A percentile compares a stretch with the other conserved stretches of the same genome.
phyloP scores from a whole-genome alignment of 495 filamentous ascomycete species.

The Penicillium cataractarum region DNA sequence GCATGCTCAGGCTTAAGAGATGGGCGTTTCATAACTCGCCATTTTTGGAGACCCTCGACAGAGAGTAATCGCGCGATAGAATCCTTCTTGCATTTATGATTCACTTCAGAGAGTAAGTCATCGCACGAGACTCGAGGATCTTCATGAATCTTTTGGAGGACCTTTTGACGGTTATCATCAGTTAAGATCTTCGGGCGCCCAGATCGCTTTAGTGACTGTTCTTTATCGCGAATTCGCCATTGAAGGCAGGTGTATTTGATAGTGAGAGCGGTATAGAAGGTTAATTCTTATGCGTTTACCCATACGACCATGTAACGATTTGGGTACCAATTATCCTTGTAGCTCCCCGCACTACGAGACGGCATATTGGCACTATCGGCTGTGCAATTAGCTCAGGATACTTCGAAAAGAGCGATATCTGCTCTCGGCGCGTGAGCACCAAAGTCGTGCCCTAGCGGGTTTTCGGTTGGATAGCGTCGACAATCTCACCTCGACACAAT shows the following conservation, averaged over 20 bases:
- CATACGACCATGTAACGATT: too few relatives aligned
- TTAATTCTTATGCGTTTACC: too few relatives aligned
- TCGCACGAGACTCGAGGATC: not conserved
- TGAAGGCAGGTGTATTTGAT: not conserved
- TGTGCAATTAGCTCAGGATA: too few relatives aligned
- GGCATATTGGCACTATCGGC: too few relatives aligned
- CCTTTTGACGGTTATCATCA: not conserved
- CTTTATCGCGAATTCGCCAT: not conserved
- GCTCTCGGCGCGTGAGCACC: too few relatives aligned
- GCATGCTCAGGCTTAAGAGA: conserved; percentile 6
- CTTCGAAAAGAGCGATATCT: too few relatives aligned
- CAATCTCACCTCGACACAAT: too few relatives aligned
- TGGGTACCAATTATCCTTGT: too few relatives aligned
- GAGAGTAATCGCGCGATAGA: conserved; percentile 4
- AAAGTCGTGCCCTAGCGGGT: too few relatives aligned
- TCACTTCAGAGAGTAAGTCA: conserved; percentile 5
- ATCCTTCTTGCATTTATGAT: conserved; percentile 5
- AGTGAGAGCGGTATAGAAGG: too few relatives aligned
- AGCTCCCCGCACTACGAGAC: too few relatives aligned
- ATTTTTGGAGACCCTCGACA: conserved; percentile 2
- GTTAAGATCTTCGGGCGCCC: not conserved
- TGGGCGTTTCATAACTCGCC: conserved; percentile 5
- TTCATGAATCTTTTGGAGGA: conserved; percentile 5
- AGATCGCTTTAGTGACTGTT: not conserved
- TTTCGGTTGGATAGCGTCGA: too few relatives aligned